These are phyloP conservation scores for Cytospora piceae DNA, from an alignment of 2,329 filamentous ascomycete species.

Conservation along the genomic window DNA sequence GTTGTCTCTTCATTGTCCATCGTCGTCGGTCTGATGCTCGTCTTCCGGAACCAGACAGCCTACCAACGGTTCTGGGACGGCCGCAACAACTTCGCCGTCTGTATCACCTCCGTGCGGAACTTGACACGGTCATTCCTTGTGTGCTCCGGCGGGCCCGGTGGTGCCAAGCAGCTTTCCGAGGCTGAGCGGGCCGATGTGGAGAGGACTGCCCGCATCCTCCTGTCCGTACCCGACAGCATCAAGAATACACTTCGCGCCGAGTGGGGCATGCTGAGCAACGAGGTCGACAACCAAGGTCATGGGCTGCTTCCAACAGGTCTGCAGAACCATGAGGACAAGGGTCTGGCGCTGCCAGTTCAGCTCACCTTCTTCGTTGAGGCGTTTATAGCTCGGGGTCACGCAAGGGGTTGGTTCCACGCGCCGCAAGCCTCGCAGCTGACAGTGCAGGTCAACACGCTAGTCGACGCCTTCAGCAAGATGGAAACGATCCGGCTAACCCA, in stretches of 20 bases:
- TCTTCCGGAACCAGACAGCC: slow-evolving; percentile 25
- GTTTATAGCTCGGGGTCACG: slow-evolving; percentile 17
- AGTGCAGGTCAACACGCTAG: slow-evolving; percentile 19
- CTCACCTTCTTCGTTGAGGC: slow-evolving; percentile 17
- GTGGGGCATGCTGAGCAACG: slow-evolving; percentile 14
- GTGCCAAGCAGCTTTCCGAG: background rate
- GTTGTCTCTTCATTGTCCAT: slow-evolving; percentile 22
- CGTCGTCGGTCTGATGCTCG: slow-evolving; percentile 22
- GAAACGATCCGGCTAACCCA: slow-evolving; percentile 20
- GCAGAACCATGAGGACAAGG: slow-evolving; percentile 16
- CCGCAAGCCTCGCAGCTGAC: slow-evolving; percentile 22
- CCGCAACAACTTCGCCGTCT: slow-evolving; percentile 19
- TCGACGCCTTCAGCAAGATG: slow-evolving; percentile 18
- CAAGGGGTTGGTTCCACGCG: slow-evolving; percentile 20
- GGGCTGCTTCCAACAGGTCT: slow-evolving; percentile 10
- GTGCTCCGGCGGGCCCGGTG: slow-evolving; percentile 14
- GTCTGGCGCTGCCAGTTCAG: slow-evolving; percentile 17
- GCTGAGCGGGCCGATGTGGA: slow-evolving; percentile 18
- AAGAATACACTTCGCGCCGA: slow-evolving; percentile 22
- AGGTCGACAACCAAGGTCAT: slow-evolving; percentile 7
- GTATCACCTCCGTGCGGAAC: slow-evolving; percentile 16
- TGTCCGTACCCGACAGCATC: slow-evolving; percentile 19
- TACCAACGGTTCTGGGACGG: slow-evolving; percentile 25
- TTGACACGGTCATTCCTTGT: slow-evolving; percentile 19
- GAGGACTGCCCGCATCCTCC: slow-evolving; percentile 15